phyloP scores from a whole-genome alignment of 2,329 filamentous ascomycete species.

The Sclerotinia minor region DNA sequence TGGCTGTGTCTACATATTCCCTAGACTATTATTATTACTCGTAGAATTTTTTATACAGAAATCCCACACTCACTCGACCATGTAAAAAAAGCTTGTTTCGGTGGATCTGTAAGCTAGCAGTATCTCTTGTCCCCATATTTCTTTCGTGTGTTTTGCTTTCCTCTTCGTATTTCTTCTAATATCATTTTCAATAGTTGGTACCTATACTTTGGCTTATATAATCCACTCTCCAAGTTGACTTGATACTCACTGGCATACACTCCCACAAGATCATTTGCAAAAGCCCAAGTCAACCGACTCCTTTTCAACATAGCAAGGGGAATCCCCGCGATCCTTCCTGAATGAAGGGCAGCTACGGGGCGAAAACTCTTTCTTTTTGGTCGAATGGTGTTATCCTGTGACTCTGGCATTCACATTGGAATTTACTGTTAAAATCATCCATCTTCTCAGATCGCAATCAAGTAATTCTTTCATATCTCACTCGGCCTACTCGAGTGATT shows the following conservation, averaged over 20 bases:
- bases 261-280: not conserved
- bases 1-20: conserved; percentile 5
- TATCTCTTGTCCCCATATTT: too few relatives aligned
- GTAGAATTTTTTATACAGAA: too few relatives aligned
- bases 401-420: not conserved
- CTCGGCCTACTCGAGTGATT: not conserved
- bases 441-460: not conserved
- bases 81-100: not conserved
- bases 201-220: not conserved
- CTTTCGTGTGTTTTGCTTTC: too few relatives aligned
- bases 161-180: too few relatives aligned
- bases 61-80: too few relatives aligned
- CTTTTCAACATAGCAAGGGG: not conserved
- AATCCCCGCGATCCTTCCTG: not conserved
- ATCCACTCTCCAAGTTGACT: not conserved
- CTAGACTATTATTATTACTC: not conserved
- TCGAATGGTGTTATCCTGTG: not conserved
- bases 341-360: not conserved
- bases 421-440: not conserved
- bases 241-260: not conserved
- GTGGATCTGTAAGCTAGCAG: not conserved
- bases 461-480: not conserved
- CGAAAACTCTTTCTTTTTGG: not conserved
- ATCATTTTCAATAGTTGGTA: too few relatives aligned
- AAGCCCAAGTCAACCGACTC: not conserved